These are phyloP conservation scores for Cystobasidium slooffiae DNA, from an alignment of 1,284 basidiomycete genomes.

Conservation along the genomic window DNA sequence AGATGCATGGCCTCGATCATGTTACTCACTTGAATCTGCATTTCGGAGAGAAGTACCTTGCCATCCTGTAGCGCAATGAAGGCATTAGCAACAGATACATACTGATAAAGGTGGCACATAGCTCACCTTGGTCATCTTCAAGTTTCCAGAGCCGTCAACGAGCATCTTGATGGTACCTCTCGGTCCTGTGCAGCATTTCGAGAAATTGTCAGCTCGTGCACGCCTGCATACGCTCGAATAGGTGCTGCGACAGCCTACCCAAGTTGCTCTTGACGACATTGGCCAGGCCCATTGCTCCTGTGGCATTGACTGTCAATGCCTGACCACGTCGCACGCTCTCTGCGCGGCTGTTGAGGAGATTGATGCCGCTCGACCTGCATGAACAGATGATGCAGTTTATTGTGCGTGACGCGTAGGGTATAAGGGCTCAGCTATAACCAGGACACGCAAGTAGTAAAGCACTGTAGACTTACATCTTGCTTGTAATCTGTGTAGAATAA, in stretches of 20 bases:
- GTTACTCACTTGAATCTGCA: slow-evolving; percentile 84
- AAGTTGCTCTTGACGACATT: slow-evolving; percentile 97
- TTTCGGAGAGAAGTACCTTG: slow-evolving; percentile 97
- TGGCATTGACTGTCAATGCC: slow-evolving; percentile 88
- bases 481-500: neutral
- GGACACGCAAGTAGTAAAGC: neutral
- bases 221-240: slow-evolving; percentile 44
- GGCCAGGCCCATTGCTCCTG: slow-evolving; percentile 95
- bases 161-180: slow-evolving; percentile 98
- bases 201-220: slow-evolving; percentile 17
- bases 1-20: slow-evolving; percentile 4
- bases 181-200: slow-evolving; percentile 66
- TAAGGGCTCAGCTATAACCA: neutral
- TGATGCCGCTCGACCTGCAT: slow-evolving; percentile 42
- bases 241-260: slow-evolving; percentile 62
- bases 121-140: slow-evolving; percentile 94
- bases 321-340: slow-evolving; percentile 91
- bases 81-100: neutral
- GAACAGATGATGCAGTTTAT: neutral
- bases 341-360: slow-evolving; percentile 61
- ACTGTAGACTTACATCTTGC: slow-evolving; percentile 5
- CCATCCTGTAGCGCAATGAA: slow-evolving; percentile 67
- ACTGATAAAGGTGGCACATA: neutral
- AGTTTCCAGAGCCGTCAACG: slow-evolving; percentile 97
- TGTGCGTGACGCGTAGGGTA: slow-evolving; percentile 6